phyloP scores from a whole-genome alignment of 2,329 filamentous ascomycete species.

The Clarireedia homoeocarpa region DNA sequence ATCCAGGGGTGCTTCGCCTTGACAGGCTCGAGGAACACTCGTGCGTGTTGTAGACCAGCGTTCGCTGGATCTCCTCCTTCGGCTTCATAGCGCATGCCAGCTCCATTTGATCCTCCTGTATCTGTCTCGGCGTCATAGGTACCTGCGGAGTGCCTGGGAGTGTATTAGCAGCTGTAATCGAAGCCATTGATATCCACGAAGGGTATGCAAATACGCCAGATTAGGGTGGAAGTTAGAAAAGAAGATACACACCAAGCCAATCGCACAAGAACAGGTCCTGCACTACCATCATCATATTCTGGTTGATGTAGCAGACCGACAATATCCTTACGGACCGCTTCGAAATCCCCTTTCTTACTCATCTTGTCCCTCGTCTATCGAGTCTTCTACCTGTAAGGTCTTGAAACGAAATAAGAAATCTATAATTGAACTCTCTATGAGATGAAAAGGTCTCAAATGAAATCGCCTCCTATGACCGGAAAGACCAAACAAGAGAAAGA shows the following conservation, averaged over 20 bases:
- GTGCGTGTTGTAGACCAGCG: slow-evolving; percentile 55
- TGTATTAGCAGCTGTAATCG: neutral
- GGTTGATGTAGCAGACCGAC: slow-evolving; percentile 45
- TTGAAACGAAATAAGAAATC: neutral
- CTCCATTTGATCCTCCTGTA: slow-evolving; percentile 57
- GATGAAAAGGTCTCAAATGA: neutral
- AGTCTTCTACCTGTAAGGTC: too few species aligned
- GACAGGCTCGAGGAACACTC: slow-evolving; percentile 55
- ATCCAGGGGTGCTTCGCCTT: slow-evolving; percentile 54
- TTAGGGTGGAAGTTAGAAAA: neutral
- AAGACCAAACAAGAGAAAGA: slow-evolving; percentile 10
- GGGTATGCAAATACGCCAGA: neutral
- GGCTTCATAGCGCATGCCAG: slow-evolving; percentile 57
- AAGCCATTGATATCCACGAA: neutral
- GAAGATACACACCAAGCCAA: slow-evolving; percentile 47
- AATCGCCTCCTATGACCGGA: neutral
- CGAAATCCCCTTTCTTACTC: slow-evolving; percentile 56
- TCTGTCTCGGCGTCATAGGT: slow-evolving; percentile 52
- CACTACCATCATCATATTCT: slow-evolving; percentile 57
- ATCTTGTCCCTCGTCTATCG: slow-evolving; percentile 10
- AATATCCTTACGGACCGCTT: slow-evolving; percentile 27
- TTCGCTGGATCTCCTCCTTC: slow-evolving; percentile 59
- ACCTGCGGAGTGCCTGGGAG: slow-evolving; percentile 50
- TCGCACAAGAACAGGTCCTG: slow-evolving; percentile 55
- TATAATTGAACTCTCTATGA: neutral